Base-by-base conservation (phyloP, 2,329 filamentous ascomycete species). In the Tolypocladium endophyticum region DNA sequence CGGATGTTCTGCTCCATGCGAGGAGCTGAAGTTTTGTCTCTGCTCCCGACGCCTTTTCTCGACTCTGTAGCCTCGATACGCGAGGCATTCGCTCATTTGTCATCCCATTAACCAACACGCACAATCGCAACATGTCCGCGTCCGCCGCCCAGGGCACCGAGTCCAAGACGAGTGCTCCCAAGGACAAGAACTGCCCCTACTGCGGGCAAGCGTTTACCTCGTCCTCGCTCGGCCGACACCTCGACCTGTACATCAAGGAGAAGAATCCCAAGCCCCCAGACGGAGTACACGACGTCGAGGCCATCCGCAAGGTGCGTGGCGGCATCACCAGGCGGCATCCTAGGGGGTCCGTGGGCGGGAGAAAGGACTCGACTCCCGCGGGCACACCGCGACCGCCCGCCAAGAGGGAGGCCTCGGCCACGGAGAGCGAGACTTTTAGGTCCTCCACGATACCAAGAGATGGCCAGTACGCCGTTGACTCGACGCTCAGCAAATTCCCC, bases 161-260 rank as follows among this genome's bases (percentile, higher is more conserved):
- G 57, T 68, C 71, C 56, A 75, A 74, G 64, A 50, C 58, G 52
- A 62, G 69, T 62, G 81, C 88, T 20, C 74, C 81, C 61, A 97
- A 97, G 74, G 92, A 97, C 77, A 91, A 90, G 70, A 87, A 81
- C 64, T 97, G 93, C 72, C 89, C 87, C 41, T 97, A 90, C 76
- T 97, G 93, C 73, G 81, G 86, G 55, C 91, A 96, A 73, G 81
- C 88, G 8, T 97, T 97, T 71, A 97, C 93, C 20, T 97, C 92
- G 1, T 96, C 92, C 20, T 96, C 91, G 2, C 84, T 97, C 58
- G 93, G 93, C 56, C 88, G 93, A 54, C 93, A 97, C 74, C 86
- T 97, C 65, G 93, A 97, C 72, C 84, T 96, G 45, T 97, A 95
- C 73, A 92, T 97, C 68, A 92, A 92, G 70, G 88, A 92, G 61